phyloP scores from a whole-genome alignment of 2,329 filamentous ascomycete genomes.

The Escovopsis sp. region DNA sequence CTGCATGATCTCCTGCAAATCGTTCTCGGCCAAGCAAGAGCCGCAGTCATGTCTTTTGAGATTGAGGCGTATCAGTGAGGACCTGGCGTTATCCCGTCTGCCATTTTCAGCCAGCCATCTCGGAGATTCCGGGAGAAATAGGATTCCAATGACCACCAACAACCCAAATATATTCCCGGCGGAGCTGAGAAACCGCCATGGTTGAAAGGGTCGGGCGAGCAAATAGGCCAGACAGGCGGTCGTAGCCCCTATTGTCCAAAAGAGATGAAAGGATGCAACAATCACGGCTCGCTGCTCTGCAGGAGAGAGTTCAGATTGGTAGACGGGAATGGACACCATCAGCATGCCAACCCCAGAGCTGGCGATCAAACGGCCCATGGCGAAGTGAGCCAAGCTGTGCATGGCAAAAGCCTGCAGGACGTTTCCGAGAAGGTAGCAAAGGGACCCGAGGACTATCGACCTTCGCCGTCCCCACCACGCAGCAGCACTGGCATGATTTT shows the following conservation, averaged over 20 bases:
- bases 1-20: conserved; percentile 36
- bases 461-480: conserved; percentile 44
- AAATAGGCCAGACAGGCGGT: conserved; percentile 40
- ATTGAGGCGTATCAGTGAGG: conserved; percentile 37
- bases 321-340: conserved; percentile 52
- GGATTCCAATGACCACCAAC: conserved; percentile 36
- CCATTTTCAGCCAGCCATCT: conserved; percentile 37
- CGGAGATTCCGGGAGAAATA: conserved; percentile 41
- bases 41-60: conserved; percentile 32
- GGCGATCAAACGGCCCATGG: conserved; percentile 49
- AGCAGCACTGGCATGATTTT: conserved; percentile 24
- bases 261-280: conserved; percentile 57
- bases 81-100: conserved; percentile 32
- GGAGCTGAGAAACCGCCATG: conserved; percentile 50
- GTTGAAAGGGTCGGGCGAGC: conserved; percentile 29
- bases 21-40: conserved; percentile 31
- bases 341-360: conserved; percentile 54
- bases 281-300: conserved; percentile 48
- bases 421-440: conserved; percentile 49
- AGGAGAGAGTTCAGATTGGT: conserved; percentile 49
- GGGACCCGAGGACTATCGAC: conserved; percentile 36
- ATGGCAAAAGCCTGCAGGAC: conserved; percentile 49
- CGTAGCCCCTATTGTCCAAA: conserved; percentile 58
- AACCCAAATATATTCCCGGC: conserved; percentile 38
- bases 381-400: conserved; percentile 48